These are phyloP conservation scores for Lepidium sativum DNA, from an alignment of 345 rosid species.

Conservation along the genomic window DNA sequence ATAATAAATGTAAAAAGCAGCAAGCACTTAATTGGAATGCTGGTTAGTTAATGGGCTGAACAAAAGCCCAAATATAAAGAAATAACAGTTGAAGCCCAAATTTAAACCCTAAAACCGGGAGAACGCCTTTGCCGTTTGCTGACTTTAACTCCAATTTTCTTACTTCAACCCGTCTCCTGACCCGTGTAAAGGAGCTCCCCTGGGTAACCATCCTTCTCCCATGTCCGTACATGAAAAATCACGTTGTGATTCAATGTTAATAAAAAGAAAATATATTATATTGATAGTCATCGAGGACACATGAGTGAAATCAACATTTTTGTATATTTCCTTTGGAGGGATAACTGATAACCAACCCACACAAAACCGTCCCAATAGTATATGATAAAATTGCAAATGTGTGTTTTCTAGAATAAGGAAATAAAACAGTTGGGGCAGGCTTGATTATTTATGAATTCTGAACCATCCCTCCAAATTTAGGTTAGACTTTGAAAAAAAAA, in stretches of 20 bases:
- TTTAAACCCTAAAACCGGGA: conserved; percentile 22
- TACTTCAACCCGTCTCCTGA: neutral
- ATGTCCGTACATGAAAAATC: too few relatives aligned
- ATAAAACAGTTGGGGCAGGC: conserved; percentile 24
- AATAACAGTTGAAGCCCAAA: neutral
- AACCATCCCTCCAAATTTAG: conserved; percentile 8
- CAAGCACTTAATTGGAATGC: too few relatives aligned
- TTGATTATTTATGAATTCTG: conserved; percentile 11
- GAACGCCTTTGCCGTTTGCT: neutral
- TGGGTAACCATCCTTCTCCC: neutral
- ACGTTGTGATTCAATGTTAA: too few relatives aligned
- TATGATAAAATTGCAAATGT: too few relatives aligned
- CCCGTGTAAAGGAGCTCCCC: neutral
- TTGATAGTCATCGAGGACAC: neutral
- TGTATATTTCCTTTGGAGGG: too few relatives aligned
- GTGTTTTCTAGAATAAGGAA: neutral
- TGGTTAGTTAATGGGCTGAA: conserved; percentile 12
- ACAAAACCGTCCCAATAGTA: too few relatives aligned
- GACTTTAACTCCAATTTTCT: neutral
- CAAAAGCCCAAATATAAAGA: neutral
- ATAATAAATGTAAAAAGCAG: too few relatives aligned
- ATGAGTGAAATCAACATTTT: neutral
- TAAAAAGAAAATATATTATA: too few relatives aligned
- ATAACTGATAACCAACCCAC: too few relatives aligned
- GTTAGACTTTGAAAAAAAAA: conserved; percentile 7